A percentile compares a stretch with the other conserved stretches of the same genome.
These are phyloP conservation scores for Rheum nobile DNA, from an alignment of 148 eudicot genomes.

Conservation along the genomic window DNA sequence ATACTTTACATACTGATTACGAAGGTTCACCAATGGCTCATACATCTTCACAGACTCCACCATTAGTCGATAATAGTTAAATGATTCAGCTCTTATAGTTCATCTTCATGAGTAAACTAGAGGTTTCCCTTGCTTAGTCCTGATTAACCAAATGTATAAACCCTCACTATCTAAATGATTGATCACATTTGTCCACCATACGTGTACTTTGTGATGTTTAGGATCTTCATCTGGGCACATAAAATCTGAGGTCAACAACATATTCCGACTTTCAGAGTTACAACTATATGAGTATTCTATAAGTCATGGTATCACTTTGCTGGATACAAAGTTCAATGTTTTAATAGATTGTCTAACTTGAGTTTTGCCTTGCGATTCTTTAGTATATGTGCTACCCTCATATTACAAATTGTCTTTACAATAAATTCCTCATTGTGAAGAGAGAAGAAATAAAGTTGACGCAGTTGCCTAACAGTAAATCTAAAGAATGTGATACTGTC, in stretches of 20 bases:
- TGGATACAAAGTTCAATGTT: not conserved
- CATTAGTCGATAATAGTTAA: not conserved
- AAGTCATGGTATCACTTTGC: not conserved
- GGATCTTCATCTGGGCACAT: no score
- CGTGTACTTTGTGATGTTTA: not conserved
- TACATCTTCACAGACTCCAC: not conserved
- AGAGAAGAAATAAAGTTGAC: not conserved
- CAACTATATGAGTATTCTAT: no score
- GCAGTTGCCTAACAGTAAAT: not conserved
- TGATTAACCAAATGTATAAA: not conserved
- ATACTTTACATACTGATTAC: not conserved
- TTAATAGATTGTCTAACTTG: not conserved
- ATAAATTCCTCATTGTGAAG: not conserved
- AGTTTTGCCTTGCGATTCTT: not conserved
- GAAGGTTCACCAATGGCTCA: not conserved
- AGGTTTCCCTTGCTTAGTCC: not conserved
- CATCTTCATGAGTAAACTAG: not conserved
- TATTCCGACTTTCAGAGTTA: no score
- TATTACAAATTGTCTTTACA: not conserved
- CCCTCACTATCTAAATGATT: not conserved
- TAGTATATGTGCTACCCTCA: not conserved
- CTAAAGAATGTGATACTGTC: not conserved
- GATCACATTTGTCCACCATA: not conserved
- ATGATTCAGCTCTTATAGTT: not conserved
- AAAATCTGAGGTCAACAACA: no score